A percentile compares a stretch with the other conserved stretches of the same genome.
phyloP scores from a whole-genome alignment of 2,329 filamentous ascomycete species.

The Aschersonia sp. region DNA sequence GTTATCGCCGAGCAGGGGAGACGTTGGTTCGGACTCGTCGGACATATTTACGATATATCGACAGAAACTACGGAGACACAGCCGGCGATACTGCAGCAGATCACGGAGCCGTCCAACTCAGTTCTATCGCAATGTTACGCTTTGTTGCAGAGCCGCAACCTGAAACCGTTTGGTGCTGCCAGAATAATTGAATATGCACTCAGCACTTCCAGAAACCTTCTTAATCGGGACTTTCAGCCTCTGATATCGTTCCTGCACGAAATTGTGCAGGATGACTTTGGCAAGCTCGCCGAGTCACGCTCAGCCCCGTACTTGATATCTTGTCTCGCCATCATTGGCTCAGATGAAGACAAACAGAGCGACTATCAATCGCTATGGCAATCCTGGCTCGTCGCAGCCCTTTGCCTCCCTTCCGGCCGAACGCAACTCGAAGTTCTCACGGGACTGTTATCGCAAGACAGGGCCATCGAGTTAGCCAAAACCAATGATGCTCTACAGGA shows the following conservation, averaged over 20 bases:
- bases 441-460: slow-evolving; percentile 30
- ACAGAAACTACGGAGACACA: slow-evolving; percentile 8
- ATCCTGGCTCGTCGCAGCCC: slow-evolving; percentile 24
- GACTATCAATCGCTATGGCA: slow-evolving; percentile 29
- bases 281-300: slow-evolving; percentile 48
- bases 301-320: slow-evolving; percentile 53
- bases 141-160: slow-evolving; percentile 33
- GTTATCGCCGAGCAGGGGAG: slow-evolving; percentile 49
- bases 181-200: slow-evolving; percentile 25
- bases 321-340: slow-evolving; percentile 42
- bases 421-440: slow-evolving; percentile 20
- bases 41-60: slow-evolving; percentile 25
- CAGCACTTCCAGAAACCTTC: slow-evolving; percentile 24
- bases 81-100: slow-evolving; percentile 13
- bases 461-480: slow-evolving; percentile 23
- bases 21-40: slow-evolving; percentile 50
- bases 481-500: slow-evolving; percentile 27
- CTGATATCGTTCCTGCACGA: slow-evolving; percentile 28
- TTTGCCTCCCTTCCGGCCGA: slow-evolving; percentile 15
- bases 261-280: slow-evolving; percentile 41
- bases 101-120: slow-evolving; percentile 13
- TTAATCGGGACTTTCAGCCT: slow-evolving; percentile 16
- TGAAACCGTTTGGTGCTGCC: slow-evolving; percentile 43
- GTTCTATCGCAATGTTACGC: slow-evolving; percentile 21
- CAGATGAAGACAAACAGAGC: slow-evolving; percentile 20